Evolutionary conservation across 1,284 basidiomycete species (phyloP).

Genomic region (Apiotrichum mycotoxinovorans): DNA sequence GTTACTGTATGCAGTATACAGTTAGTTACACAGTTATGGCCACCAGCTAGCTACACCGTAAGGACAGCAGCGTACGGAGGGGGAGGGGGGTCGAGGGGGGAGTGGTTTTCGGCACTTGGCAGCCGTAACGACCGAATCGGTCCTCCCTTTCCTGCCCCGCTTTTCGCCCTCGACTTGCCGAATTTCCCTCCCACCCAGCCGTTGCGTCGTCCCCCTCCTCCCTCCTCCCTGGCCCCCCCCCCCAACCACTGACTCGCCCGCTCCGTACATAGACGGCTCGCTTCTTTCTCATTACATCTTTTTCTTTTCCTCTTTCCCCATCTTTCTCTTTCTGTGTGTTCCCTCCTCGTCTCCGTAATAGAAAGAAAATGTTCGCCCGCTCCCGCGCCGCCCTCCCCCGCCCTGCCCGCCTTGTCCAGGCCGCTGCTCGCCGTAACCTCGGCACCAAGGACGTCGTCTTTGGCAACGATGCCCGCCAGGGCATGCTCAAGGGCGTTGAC

Average conservation of each 20-base stretch:
- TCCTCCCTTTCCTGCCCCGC: neutral
- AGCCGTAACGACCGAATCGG: neutral
- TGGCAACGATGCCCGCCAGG: constrained; percentile 88
- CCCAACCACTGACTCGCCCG: too few species aligned
- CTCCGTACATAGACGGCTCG: neutral
- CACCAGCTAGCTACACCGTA: too few species aligned
- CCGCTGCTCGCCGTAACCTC: constrained; percentile 55
- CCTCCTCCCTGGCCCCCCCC: too few species aligned
- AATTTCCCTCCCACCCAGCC: neutral
- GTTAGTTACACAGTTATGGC: too few species aligned
- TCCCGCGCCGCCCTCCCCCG: constrained; percentile 51
- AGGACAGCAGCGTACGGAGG: too few species aligned
- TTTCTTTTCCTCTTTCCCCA: neutral
- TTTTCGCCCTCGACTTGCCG: neutral
- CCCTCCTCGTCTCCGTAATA: constrained; percentile 4
- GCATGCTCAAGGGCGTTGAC: constrained; percentile 93
- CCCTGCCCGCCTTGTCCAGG: constrained; percentile 52
- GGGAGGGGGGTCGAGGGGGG: too few species aligned
- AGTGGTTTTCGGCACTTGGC: neutral
- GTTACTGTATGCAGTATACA: too few species aligned
- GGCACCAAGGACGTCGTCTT: constrained; percentile 95
- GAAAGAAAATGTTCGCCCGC: constrained; percentile 27
- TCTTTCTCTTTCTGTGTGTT: constrained; percentile 3
- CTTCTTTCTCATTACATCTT: neutral
- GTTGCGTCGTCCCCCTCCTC: neutral